Conservation (phyloP, 2,329 filamentous ascomycete species). For the Neopestalotiopsis rosae region DNA sequence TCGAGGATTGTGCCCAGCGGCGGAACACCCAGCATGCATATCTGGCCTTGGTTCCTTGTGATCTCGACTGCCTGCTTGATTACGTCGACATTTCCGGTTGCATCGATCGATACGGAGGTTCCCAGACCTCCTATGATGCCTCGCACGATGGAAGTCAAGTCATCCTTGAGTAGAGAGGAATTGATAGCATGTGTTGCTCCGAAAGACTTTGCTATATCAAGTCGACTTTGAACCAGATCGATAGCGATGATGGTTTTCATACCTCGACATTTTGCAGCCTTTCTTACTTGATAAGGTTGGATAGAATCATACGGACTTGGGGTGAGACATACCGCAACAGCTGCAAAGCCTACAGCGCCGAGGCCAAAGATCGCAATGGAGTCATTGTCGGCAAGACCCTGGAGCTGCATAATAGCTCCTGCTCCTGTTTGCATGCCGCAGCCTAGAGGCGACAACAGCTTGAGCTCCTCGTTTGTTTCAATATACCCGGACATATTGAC, state of each 20-base stretch:
- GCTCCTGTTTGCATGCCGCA: neutral
- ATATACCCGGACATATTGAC: neutral
- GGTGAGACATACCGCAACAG: neutral
- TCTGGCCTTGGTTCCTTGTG: slow-evolving; percentile 1
- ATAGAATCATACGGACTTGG: neutral
- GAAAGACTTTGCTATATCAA: neutral
- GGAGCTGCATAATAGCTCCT: neutral
- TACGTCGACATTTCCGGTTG: neutral
- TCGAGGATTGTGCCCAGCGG: neutral
- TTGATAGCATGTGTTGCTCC: slow-evolving; percentile 5
- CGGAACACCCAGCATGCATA: neutral
- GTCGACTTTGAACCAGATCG: neutral
- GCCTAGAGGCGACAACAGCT: neutral
- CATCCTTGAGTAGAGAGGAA: neutral
- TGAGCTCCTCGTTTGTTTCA: neutral
- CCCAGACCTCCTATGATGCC: neutral
- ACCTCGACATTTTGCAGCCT: neutral
- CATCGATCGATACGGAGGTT: neutral
- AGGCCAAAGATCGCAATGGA: neutral
- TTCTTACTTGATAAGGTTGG: neutral
- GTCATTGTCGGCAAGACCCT: neutral
- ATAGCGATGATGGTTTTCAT: slow-evolving; percentile 8
- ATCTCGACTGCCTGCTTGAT: neutral
- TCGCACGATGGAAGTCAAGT: neutral
- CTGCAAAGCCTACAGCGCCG: neutral